Percentiles rank a stretch among this genome's conserved stretches.
phyloP scores from a whole-genome alignment of 768 basidiomycete genomes.

The Mycena crocata region DNA sequence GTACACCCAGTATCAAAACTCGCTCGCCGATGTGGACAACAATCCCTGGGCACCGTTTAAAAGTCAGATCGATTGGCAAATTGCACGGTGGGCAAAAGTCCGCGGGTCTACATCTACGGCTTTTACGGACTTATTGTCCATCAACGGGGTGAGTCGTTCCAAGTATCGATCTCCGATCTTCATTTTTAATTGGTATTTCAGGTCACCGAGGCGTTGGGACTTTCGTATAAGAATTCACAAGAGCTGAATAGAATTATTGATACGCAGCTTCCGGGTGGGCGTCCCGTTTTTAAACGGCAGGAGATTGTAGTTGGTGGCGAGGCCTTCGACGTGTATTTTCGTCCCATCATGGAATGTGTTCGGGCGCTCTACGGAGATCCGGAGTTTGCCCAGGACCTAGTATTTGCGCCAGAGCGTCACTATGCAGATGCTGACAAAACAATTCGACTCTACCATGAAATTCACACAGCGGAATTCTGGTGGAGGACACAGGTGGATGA shows the following conservation, averaged over 20 bases:
- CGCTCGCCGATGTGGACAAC: neutral
- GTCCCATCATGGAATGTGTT: no score
- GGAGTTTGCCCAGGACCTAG: conserved; percentile 40
- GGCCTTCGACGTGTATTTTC: conserved; percentile 39
- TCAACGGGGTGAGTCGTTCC: conserved; percentile 47
- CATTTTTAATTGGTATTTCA: conserved; percentile 39
- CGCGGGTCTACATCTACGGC: conserved; percentile 49
- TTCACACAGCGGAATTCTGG: conserved; percentile 65
- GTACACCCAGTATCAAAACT: neutral
- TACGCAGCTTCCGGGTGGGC: conserved; percentile 37
- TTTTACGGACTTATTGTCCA: conserved; percentile 49
- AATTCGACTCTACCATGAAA: conserved; percentile 46
- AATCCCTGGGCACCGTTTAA: conserved; percentile 47
- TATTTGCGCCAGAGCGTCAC: conserved; percentile 46
- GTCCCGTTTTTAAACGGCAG: conserved; percentile 38
- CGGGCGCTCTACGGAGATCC: conserved; percentile 45
- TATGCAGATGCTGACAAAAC: conserved; percentile 41
- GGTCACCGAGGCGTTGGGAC: conserved; percentile 39
- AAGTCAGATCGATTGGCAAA: conserved; percentile 50
- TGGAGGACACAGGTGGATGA: conserved; percentile 63
- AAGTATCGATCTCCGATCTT: conserved; percentile 9
- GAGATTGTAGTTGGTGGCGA: conserved; percentile 41
- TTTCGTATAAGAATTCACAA: conserved; percentile 45
- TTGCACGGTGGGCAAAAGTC: conserved; percentile 53
- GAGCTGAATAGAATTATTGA: conserved; percentile 51